Percentiles rank a stretch among this genome's conserved stretches.
These are phyloP conservation scores for Stygiomarasmius scandens DNA, from an alignment of 1,284 basidiomycete genomes.

Conservation along the genomic window DNA sequence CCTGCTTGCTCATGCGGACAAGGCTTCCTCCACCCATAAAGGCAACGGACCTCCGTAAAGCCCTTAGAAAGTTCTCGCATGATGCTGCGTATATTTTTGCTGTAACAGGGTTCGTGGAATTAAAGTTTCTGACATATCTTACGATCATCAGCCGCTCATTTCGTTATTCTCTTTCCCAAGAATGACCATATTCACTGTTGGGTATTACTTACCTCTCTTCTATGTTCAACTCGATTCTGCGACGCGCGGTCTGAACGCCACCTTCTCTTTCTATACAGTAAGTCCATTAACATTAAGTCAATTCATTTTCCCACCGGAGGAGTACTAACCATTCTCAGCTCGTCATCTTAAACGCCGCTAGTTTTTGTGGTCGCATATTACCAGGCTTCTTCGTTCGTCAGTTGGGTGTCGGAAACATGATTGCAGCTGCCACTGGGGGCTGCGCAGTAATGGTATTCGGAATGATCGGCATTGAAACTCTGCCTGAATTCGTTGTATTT, in stretches of 20 bases:
- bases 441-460: constrained; percentile 31
- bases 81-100: constrained; percentile 19
- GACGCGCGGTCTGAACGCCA: constrained; percentile 24
- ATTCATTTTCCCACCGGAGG: too few relatives aligned
- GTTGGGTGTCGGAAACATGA: constrained; percentile 29
- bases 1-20: constrained; percentile 29
- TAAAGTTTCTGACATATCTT: not conserved
- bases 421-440: constrained; percentile 20
- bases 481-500: constrained; percentile 26
- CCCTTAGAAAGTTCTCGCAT: constrained; percentile 15
- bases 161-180: constrained; percentile 11
- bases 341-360: constrained; percentile 33
- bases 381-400: constrained; percentile 29
- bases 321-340: constrained; percentile 21
- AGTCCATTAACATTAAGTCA: constrained; percentile 4
- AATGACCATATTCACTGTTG: constrained; percentile 21
- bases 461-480: constrained; percentile 28
- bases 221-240: constrained; percentile 33
- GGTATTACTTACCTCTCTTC: constrained; percentile 31
- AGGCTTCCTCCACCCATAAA: constrained; percentile 16
- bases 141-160: not conserved
- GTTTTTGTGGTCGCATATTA: constrained; percentile 29
- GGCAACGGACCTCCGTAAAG: constrained; percentile 11
- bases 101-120: constrained; percentile 16
- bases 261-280: constrained; percentile 34